A percentile compares a stretch with the other conserved stretches of the same genome.
These are phyloP conservation scores for Hymenoscyphus albidus DNA, from an alignment of 2,329 filamentous ascomycete species.

Conservation along the genomic window DNA sequence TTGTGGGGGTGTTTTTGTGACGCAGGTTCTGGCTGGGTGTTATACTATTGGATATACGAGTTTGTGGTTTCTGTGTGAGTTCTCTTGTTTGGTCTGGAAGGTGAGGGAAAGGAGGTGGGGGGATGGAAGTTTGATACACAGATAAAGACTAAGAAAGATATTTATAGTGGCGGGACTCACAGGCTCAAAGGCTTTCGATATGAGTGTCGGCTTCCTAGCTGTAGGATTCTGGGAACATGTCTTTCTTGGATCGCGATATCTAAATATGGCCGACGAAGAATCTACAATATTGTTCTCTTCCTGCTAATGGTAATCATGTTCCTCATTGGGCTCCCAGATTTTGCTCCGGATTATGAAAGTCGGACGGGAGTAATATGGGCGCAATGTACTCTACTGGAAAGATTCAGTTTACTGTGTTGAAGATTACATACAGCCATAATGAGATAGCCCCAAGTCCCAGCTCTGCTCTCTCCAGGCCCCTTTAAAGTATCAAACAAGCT, in stretches of 20 bases:
- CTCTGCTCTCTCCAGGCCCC: too few species aligned
- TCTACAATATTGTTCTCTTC: slow-evolving; percentile 56
- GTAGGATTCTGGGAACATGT: slow-evolving; percentile 60
- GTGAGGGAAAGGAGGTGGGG: not conserved
- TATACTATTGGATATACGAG: slow-evolving; percentile 60
- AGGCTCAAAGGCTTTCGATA: slow-evolving; percentile 51
- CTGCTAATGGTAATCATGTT: slow-evolving; percentile 52
- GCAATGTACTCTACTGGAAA: slow-evolving; percentile 11
- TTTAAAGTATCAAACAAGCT: not conserved
- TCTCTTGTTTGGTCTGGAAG: not conserved
- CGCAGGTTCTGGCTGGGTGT: slow-evolving; percentile 60
- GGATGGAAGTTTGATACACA: not conserved
- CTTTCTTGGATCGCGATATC: slow-evolving; percentile 55
- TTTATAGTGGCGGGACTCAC: slow-evolving; percentile 52
- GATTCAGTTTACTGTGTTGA: not conserved
- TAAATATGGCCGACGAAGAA: slow-evolving; percentile 57
- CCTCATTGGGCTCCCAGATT: slow-evolving; percentile 38
- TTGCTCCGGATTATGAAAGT: slow-evolving; percentile 34
- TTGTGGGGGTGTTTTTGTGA: slow-evolving; percentile 52
- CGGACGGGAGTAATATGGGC: slow-evolving; percentile 22
- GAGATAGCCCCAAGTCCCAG: too few species aligned
- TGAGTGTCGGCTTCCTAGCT: slow-evolving; percentile 60
- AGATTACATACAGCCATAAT: too few species aligned
- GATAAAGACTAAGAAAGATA: not conserved
- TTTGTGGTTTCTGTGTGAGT: slow-evolving; percentile 49